Base-by-base conservation (phyloP, 768 basidiomycete genomes). In the Amylocystis lapponica region DNA sequence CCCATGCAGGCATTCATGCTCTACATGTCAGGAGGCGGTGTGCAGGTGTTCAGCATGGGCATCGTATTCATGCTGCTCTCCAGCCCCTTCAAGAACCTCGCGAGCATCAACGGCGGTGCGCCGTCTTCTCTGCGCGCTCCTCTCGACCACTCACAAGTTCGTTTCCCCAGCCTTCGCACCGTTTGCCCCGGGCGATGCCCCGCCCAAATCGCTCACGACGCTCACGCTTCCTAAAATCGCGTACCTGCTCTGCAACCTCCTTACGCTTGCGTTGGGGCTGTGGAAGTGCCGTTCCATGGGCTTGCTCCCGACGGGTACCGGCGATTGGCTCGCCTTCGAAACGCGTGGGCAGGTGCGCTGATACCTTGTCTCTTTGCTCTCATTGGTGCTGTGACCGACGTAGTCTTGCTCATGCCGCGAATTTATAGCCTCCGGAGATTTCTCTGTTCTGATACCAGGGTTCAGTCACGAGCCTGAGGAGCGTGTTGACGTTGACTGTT, bases 1-100 rank as follows among this genome's bases (percentile, higher is more conserved):
- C 93, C 93, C 3, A 96, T 96, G 94, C 92, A 97, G 58, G 91
- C 85, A 4, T 86, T 97, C 68, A 97, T 97, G 94, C 74, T 97
- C 26, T 97, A 97, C 76, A 95, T 97, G 87, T 94, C 92, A 17
- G 94, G 94, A 27, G 84, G 90, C 11, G 90, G 91, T 38, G 86
- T 97, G 12, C 94, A 97, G 64, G 85, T 97, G 32, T 96, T 97
- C 64, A 94, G 91, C 66, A 90, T 97, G 71, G 92, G 94, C 26
- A 94, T 93, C 61, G 86, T 97, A 17, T 84, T 91, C 58, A 93
- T 94, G 89, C 74, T 97, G 11, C 75, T 97, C 45, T 69, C 89
- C 45, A 75, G 79, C 9, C 94, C 94, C 0, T 81, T 95, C 66
- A 89, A 85, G 63, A 92, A 90, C 42, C 60, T 93, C 11, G 75